Evolutionary conservation across 2,329 filamentous ascomycete genomes (phyloP).

Genomic region (Coleophoma eucalyptorum): DNA sequence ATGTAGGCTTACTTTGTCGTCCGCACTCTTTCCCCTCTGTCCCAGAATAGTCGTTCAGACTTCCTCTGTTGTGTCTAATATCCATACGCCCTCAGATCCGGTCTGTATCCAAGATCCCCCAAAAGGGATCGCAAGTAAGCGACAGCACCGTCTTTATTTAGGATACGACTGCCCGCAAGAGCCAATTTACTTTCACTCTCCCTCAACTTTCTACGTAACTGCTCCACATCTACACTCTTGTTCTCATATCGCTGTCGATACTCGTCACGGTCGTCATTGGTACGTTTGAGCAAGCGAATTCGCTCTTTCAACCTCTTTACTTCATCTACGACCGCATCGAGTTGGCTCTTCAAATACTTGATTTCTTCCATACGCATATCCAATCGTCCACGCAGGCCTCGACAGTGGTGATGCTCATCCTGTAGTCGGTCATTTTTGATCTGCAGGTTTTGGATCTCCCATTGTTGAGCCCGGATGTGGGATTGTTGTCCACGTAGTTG

Average conservation of each 20-base stretch:
- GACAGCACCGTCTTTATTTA: slow-evolving; percentile 13
- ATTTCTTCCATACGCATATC: slow-evolving; percentile 9
- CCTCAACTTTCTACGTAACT: slow-evolving; percentile 8
- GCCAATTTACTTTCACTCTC: slow-evolving; percentile 12
- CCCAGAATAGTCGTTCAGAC: no score
- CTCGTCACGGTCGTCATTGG: slow-evolving; percentile 5
- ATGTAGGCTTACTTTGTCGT: no score
- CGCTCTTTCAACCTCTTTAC: slow-evolving; percentile 16
- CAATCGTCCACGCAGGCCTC: slow-evolving; percentile 10
- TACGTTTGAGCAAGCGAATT: slow-evolving; percentile 12
- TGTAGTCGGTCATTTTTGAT: slow-evolving; percentile 9
- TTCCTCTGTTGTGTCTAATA: no score
- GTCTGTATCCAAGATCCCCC: no score
- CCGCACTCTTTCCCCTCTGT: no score
- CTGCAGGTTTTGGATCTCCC: slow-evolving; percentile 8
- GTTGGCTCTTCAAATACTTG: slow-evolving; percentile 8
- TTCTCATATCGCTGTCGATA: slow-evolving; percentile 16
- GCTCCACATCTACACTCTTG: slow-evolving; percentile 15
- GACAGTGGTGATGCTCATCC: slow-evolving; percentile 14
- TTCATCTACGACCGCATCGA: slow-evolving; percentile 10
- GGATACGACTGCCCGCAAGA: slow-evolving; percentile 11
- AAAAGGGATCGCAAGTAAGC: slow-evolving; percentile 3
- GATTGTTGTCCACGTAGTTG: slow-evolving; percentile 13
- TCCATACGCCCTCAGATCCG: no score
- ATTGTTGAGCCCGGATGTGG: slow-evolving; percentile 11